A percentile compares a stretch with the other conserved stretches of the same genome.
phyloP scores from a whole-genome alignment of 2,329 filamentous ascomycete genomes.

The Amauroascus niger region DNA sequence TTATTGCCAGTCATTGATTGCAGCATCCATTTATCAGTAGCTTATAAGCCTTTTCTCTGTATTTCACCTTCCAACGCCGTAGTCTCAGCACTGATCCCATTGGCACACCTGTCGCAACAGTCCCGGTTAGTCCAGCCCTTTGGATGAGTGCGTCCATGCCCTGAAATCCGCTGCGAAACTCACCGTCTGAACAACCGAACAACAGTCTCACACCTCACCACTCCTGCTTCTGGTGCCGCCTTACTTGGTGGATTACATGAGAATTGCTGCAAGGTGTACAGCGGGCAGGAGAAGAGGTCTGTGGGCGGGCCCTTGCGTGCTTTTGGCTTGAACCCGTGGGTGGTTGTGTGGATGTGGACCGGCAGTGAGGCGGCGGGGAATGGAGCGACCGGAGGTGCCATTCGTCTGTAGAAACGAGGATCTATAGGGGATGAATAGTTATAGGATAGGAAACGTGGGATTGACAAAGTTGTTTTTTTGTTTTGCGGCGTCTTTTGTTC shows the following conservation, averaged over 20 bases:
- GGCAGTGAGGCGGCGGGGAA: constrained; percentile 46
- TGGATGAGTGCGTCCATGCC: background rate
- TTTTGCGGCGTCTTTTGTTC: too few relatives aligned
- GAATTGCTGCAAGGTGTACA: constrained; percentile 54
- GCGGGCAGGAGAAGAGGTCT: constrained; percentile 45
- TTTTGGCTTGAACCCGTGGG: constrained; percentile 40
- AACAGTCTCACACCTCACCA: constrained; percentile 48
- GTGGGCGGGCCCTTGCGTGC: constrained; percentile 44
- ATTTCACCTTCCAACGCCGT: constrained; percentile 45
- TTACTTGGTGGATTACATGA: constrained; percentile 47
- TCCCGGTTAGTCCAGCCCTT: background rate
- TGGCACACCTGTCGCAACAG: constrained; percentile 34
- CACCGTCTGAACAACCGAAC: constrained; percentile 51
- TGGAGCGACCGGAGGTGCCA: constrained; percentile 48
- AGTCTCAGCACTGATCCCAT: constrained; percentile 52
- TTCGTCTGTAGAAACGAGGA: too few relatives aligned
- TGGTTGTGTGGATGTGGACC: constrained; percentile 41
- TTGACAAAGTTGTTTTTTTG: too few relatives aligned
- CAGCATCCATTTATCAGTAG: background rate
- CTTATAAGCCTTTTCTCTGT: background rate
- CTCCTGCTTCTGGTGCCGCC: constrained; percentile 32
- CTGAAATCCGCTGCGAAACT: constrained; percentile 22
- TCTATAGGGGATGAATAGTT: too few relatives aligned
- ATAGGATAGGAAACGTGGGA: too few relatives aligned
- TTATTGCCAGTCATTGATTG: background rate